Evolutionary conservation across 2,329 filamentous ascomycete species (phyloP).

Genomic region (Teratosphaeriaceae sp.): DNA sequence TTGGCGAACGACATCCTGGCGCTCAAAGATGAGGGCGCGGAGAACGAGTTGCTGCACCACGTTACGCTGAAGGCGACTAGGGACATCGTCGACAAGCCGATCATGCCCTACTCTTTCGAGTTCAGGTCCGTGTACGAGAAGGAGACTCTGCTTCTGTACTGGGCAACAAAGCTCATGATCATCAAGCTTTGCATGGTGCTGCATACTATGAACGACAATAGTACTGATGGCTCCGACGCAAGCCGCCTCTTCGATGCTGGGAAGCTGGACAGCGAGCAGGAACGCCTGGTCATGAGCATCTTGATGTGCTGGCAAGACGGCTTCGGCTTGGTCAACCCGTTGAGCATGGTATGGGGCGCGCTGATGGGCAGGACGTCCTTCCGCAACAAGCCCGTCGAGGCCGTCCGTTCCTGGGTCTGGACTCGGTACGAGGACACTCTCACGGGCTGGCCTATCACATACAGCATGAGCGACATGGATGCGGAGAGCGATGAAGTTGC

Average conservation of each 20-base stretch:
- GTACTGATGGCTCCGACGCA: too few species aligned
- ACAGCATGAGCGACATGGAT: neutral
- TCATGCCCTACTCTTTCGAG: conserved; percentile 2
- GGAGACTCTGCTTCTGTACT: conserved; percentile 3
- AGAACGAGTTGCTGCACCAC: conserved; percentile 2
- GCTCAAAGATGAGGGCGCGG: neutral
- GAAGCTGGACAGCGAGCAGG: neutral
- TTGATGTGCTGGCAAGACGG: conserved; percentile 5
- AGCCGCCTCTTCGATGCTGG: neutral
- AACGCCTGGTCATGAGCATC: conserved; percentile 1
- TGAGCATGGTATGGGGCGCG: conserved; percentile 3
- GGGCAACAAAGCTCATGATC: conserved; percentile 1
- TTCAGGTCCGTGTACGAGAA: conserved; percentile 1
- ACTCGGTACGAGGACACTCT: neutral
- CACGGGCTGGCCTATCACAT: neutral
- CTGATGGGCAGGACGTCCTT: conserved; percentile 2
- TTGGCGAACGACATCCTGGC: neutral
- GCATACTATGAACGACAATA: neutral
- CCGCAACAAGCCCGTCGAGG: neutral
- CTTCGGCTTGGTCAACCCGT: neutral
- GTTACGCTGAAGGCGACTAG: neutral
- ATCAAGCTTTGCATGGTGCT: conserved; percentile 1
- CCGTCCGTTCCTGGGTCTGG: conserved; percentile 1
- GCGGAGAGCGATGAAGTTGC: neutral
- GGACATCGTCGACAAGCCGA: neutral